phyloP scores from a whole-genome alignment of 2,329 filamentous ascomycete genomes.

The Pochonia chlamydosporia region DNA sequence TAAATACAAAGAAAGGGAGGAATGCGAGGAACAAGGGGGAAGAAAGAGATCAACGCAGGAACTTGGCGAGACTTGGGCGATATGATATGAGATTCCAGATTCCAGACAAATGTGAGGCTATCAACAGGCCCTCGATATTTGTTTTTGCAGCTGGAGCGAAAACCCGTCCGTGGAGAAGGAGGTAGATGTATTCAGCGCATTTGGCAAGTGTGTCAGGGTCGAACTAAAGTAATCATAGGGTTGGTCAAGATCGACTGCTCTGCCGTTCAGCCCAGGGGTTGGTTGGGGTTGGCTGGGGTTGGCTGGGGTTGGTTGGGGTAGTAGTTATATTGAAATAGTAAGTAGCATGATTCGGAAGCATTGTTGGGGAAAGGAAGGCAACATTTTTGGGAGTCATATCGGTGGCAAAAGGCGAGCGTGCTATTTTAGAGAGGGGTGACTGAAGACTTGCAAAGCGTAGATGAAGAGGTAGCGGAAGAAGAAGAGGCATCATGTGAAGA shows the following conservation, averaged over 20 bases:
- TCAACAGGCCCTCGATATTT: background rate
- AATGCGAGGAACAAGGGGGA: background rate
- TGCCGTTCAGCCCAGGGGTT: no score
- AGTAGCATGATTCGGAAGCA: background rate
- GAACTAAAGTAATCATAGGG: no score
- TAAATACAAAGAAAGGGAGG: slow-evolving; percentile 4
- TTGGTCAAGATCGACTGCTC: no score
- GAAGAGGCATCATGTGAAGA: slow-evolving; percentile 1
- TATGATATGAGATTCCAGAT: background rate
- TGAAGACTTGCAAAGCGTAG: background rate
- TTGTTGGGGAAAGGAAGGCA: background rate
- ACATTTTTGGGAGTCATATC: slow-evolving; percentile 1
- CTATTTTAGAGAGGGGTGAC: slow-evolving; percentile 1
- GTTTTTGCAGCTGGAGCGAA: background rate
- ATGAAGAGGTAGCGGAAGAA: slow-evolving; percentile 1
- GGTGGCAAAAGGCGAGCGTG: slow-evolving; percentile 6
- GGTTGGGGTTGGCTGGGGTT: no score
- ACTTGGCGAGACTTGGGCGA: background rate
- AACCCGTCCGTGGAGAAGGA: no score
- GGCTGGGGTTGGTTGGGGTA: no score
- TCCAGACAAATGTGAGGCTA: background rate
- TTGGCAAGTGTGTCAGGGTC: no score
- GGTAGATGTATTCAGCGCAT: no score
- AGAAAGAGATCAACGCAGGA: background rate
- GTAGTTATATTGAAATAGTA: background rate